Evolutionary conservation across 2,329 filamentous ascomycete species (phyloP), one percentile per base, ranked within the genome.

Genomic region (Aspergillus sp.): DNA sequence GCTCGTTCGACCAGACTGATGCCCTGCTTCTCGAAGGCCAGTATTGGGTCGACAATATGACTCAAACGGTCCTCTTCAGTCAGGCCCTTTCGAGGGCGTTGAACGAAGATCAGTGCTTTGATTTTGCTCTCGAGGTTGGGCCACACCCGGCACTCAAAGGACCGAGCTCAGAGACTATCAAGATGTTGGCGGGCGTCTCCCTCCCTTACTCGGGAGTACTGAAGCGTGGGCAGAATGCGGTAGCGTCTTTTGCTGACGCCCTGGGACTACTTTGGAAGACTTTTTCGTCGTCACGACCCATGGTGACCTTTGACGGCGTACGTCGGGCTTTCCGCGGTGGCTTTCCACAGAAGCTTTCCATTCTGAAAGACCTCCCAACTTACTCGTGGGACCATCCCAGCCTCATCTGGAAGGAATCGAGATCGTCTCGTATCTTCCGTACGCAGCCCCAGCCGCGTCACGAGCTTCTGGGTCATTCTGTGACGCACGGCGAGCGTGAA

Each of bases 11-110:
- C 36, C 10, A 17, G 10, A n/a, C 36, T 13, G 10, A 40, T 13
- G n/a, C 13, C 13, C 11, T 17, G 32, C 47, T 54, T 1, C 45
- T 62, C 4, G 29, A 14, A 4, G 52, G 56, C 4, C 47, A 38
- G 5, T 73, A 75, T 50, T 75, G 72, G 69, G 58, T 61, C 3
- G 56, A 64, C 31, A 75, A 75, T 53, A 62, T 75, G 59, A 49
- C 64, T 1, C 58, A 58, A 1, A 58, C 69, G 4, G 71, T 75
- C 5, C 52, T 63, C 2, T 75, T 74, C 56, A 61, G 57, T 20
- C 52, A 64, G 19, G 62, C 63, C 36, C 43, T 71, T n/a, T 41
- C 40, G 20, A n/a, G 9, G 5, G 25, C 53, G 11, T 10, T 55
- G 5, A 10, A 25, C 14, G 10, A 34, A 16, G 20, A 36, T 70